Evolutionary conservation across 1,284 basidiomycete genomes (phyloP).

Genomic region (Cerioporus squamosus): DNA sequence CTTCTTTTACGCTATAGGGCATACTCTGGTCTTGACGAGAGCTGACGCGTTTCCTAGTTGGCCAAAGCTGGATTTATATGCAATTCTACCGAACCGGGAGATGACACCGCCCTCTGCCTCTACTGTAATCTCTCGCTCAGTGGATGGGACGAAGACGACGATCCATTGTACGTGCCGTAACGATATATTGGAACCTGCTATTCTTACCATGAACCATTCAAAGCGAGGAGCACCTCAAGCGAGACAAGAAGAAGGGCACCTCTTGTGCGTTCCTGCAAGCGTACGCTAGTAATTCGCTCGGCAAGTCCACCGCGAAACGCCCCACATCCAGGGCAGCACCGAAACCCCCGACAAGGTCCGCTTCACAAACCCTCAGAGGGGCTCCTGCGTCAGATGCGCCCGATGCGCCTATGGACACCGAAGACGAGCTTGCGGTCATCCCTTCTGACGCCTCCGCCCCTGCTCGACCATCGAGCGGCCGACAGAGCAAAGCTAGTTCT

Average conservation of each 20-base stretch:
- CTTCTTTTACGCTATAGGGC: too few species aligned
- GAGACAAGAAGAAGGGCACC: constrained; percentile 48
- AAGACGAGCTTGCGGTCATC: constrained; percentile 26
- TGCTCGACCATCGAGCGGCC: constrained; percentile 9
- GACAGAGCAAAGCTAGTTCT: constrained; percentile 26
- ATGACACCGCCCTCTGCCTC: constrained; percentile 79
- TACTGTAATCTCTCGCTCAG: constrained; percentile 77
- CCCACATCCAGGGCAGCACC: constrained; percentile 21
- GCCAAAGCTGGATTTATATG: constrained; percentile 84
- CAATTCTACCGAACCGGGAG: constrained; percentile 61
- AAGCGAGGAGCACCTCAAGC: constrained; percentile 71
- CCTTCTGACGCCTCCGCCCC: constrained; percentile 9
- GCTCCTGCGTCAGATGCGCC: not conserved
- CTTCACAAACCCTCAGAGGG: constrained; percentile 18
- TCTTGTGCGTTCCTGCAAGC: constrained; percentile 58
- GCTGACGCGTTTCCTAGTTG: constrained; percentile 54
- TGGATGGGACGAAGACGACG: constrained; percentile 82
- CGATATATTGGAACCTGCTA: not conserved
- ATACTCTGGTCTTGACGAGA: not conserved
- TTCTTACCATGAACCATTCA: constrained; percentile 16
- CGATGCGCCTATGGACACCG: constrained; percentile 21
- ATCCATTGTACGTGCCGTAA: constrained; percentile 65
- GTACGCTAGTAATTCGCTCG: constrained; percentile 19
- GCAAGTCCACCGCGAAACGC: constrained; percentile 26
- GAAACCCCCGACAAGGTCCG: constrained; percentile 24